A percentile compares a stretch with the other conserved stretches of the same genome.
Evolutionary conservation across 495 filamentous ascomycete species (phyloP).

Genomic region (Podospora pseudocomata): DNA sequence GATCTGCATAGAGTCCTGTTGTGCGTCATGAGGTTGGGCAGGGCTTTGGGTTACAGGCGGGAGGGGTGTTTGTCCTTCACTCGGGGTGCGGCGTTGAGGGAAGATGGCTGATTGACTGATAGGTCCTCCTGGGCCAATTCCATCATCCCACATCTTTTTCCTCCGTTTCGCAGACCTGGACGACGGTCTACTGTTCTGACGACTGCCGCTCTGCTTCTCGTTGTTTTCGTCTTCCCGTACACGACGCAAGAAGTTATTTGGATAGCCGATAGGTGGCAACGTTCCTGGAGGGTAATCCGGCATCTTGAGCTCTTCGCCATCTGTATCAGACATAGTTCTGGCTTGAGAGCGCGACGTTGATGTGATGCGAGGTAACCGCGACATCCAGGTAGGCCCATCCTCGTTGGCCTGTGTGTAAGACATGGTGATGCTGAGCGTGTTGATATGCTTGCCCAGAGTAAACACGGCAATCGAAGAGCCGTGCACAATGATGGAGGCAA

Average conservation of each 20-base stretch:
- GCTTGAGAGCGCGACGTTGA: slow-evolving; percentile 87
- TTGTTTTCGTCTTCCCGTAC: slow-evolving; percentile 70
- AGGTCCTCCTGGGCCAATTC: slow-evolving; percentile 78
- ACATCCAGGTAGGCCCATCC: slow-evolving; percentile 91
- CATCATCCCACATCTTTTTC: slow-evolving; percentile 65
- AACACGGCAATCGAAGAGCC: slow-evolving; percentile 98
- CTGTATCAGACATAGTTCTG: slow-evolving; percentile 56
- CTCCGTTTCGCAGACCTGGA: slow-evolving; percentile 59
- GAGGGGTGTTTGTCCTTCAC: slow-evolving; percentile 23
- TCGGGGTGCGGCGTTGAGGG: slow-evolving; percentile 57
- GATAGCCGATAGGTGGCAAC: slow-evolving; percentile 68
- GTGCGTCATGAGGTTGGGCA: slow-evolving; percentile 12
- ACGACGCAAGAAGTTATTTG: slow-evolving; percentile 78
- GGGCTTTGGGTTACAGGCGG: slow-evolving; percentile 20
- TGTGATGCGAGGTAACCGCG: slow-evolving; percentile 82
- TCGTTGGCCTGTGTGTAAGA: slow-evolving; percentile 90
- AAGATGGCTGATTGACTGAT: slow-evolving; percentile 87
- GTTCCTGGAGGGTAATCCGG: slow-evolving; percentile 72
- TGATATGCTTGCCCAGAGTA: slow-evolving; percentile 96
- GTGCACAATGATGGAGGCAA: slow-evolving; percentile 91
- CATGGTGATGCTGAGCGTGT: slow-evolving; percentile 90
- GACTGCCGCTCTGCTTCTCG: slow-evolving; percentile 27
- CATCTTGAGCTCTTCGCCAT: slow-evolving; percentile 52
- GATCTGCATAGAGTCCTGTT: slow-evolving; percentile 21
- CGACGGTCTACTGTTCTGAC: slow-evolving; percentile 46